A percentile compares a stretch with the other conserved stretches of the same genome.
Conservation (phyloP, 805 yeast genomes). For the Candida ovalis region DNA sequence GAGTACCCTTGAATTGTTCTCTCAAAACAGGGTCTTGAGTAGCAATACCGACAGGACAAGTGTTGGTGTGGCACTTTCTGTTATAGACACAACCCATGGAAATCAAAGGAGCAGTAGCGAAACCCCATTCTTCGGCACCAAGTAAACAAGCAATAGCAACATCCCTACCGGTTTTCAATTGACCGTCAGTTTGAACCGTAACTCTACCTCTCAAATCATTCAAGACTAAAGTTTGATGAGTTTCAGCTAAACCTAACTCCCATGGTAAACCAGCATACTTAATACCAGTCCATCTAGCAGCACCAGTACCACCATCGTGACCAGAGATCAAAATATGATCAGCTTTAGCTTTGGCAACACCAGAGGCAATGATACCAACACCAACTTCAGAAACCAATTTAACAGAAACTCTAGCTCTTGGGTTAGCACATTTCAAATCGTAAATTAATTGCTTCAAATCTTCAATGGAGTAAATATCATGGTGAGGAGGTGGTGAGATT, state of each 20-base stretch:
- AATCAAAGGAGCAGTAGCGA: constrained; percentile 95
- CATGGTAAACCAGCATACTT: constrained; percentile 97
- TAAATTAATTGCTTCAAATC: constrained; percentile 95
- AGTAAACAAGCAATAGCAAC: constrained; percentile 92
- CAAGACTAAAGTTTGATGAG: constrained; percentile 94
- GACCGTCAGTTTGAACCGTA: constrained; percentile 97
- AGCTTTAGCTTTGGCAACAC: constrained; percentile 98
- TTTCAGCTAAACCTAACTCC: constrained; percentile 98
- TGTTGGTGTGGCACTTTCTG: constrained; percentile 89
- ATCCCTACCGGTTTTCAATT: constrained; percentile 94
- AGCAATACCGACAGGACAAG: constrained; percentile 98
- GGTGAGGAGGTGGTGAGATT: constrained; percentile 98
- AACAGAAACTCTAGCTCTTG: constrained; percentile 94
- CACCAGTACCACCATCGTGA: constrained; percentile 99
- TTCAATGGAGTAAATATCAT: constrained; percentile 96
- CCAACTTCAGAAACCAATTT: constrained; percentile 97
- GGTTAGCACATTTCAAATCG: constrained; percentile 95
- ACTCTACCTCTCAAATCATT: constrained; percentile 96
- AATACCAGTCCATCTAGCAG: constrained; percentile 95
- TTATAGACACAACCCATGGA: constrained; percentile 98
- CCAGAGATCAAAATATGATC: constrained; percentile 95
- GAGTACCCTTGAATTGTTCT: constrained; percentile 91
- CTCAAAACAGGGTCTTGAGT: constrained; percentile 95
- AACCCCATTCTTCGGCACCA: constrained; percentile 99
- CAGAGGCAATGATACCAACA: constrained; percentile 98